Conservation (phyloP, 1,139 yeast species). For the Nakaseomyces delphensis region DNA sequence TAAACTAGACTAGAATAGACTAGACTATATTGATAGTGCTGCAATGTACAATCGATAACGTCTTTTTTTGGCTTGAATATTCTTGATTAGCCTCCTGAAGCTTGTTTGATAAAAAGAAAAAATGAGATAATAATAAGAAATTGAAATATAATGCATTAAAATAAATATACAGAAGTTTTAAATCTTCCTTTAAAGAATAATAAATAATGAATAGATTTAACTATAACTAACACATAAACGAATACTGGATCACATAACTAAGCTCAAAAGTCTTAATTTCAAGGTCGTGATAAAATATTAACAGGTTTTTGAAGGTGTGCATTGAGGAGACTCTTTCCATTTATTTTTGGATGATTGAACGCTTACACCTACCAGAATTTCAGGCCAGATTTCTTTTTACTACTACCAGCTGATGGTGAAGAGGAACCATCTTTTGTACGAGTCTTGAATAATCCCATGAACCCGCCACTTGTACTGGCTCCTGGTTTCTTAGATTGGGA, state of each 20-base stretch:
- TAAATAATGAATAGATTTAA: background rate
- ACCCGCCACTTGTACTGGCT: background rate
- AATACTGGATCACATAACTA: too few species aligned
- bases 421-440: slow-evolving; percentile 5
- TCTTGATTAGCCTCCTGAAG: too few species aligned
- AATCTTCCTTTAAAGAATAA: background rate
- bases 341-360: background rate
- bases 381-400: slow-evolving; percentile 1
- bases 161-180: too few species aligned
- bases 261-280: too few species aligned
- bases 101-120: too few species aligned
- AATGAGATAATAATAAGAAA: too few species aligned
- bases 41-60: too few species aligned
- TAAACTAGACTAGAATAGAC: too few species aligned
- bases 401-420: background rate
- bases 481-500: slow-evolving; percentile 1
- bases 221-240: background rate
- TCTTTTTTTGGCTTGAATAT: too few species aligned
- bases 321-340: too few species aligned
- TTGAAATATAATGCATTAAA: background rate
- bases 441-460: slow-evolving; percentile 4
- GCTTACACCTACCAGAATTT: background rate
- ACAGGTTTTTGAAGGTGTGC: background rate
- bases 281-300: too few species aligned
- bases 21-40: too few species aligned